Conservation (phyloP, 192 early-diverging fungal species). For the Pecoramyces ruminantium region DNA sequence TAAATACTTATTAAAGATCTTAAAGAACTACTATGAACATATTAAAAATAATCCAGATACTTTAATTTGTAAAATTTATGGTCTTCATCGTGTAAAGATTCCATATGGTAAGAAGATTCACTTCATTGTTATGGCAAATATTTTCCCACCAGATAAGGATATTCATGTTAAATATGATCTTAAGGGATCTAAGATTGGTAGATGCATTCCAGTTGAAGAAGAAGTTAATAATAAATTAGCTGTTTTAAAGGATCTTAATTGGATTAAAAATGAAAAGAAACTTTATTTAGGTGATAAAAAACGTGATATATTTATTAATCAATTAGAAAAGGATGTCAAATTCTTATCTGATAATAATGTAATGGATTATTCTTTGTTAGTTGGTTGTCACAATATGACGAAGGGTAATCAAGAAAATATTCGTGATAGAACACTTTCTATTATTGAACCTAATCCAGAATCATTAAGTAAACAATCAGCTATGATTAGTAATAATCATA, state of each 20-base stretch:
- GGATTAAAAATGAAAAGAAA: slow-evolving; percentile 54
- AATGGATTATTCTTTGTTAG: slow-evolving; percentile 96
- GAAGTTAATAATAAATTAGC: slow-evolving; percentile 63
- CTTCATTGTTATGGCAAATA: slow-evolving; percentile 99
- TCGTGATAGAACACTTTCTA: slow-evolving; percentile 1
- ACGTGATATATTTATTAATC: slow-evolving; percentile 56
- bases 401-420: slow-evolving; percentile 43
- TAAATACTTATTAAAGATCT: slow-evolving; percentile 75
- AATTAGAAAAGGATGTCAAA: slow-evolving; percentile 73
- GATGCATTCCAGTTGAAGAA: slow-evolving; percentile 61
- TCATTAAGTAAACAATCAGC: not conserved
- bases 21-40: slow-evolving; percentile 83
- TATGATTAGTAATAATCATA: not conserved
- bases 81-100: slow-evolving; percentile 87
- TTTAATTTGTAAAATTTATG: slow-evolving; percentile 83
- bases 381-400: slow-evolving; percentile 77
- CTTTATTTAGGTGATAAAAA: slow-evolving; percentile 73
- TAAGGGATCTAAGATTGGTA: slow-evolving; percentile 83
- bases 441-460: slow-evolving; percentile 1
- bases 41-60: slow-evolving; percentile 78
- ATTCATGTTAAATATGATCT: slow-evolving; percentile 93
- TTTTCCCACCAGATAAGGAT: slow-evolving; percentile 92
- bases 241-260: slow-evolving; percentile 94
- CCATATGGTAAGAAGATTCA: slow-evolving; percentile 86
- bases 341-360: slow-evolving; percentile 22